These are phyloP conservation scores for Ballota nigra DNA, from an alignment of 257 asterid species.

Conservation along the genomic window DNA sequence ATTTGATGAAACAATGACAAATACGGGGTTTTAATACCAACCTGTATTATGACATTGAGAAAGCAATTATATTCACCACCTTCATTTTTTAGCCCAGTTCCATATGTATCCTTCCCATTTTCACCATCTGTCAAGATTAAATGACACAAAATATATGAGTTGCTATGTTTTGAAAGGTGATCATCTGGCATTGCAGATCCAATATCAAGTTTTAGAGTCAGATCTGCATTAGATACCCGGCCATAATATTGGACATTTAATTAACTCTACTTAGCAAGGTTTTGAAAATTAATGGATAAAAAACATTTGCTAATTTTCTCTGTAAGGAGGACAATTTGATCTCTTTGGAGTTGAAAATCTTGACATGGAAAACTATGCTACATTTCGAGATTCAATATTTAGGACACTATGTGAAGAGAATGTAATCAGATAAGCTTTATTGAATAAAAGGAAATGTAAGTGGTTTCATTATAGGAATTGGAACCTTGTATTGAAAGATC, in stretches of 20 bases:
- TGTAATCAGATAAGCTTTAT: conserved; percentile 3
- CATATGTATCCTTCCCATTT: conserved; percentile 53
- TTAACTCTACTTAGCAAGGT: conserved; percentile 6
- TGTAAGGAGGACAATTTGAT: not conserved
- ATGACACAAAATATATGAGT: conserved; percentile 30
- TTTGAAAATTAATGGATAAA: not conserved
- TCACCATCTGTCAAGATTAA: conserved; percentile 33
- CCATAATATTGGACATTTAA: conserved; percentile 19
- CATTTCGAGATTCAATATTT: conserved; percentile 6
- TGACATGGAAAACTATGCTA: conserved; percentile 3
- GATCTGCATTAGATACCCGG: conserved; percentile 46
- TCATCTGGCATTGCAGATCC: conserved; percentile 27
- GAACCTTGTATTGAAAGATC: not conserved
- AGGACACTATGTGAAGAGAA: conserved; percentile 11
- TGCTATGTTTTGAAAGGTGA: conserved; percentile 30
- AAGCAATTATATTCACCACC: conserved; percentile 95
- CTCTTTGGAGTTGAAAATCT: not conserved
- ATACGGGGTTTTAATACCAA: conserved; percentile 28
- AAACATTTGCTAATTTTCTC: not conserved
- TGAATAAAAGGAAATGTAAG: not conserved
- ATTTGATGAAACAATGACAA: conserved; percentile 12
- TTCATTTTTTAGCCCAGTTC: conserved; percentile 88
- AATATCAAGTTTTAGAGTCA: conserved; percentile 35
- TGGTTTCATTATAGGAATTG: not conserved
- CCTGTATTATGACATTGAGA: conserved; percentile 98